Evolutionary conservation across 257 asterid species (phyloP), one percentile per base, ranked within the genome.

Genomic region (Pogostemon cablin): DNA sequence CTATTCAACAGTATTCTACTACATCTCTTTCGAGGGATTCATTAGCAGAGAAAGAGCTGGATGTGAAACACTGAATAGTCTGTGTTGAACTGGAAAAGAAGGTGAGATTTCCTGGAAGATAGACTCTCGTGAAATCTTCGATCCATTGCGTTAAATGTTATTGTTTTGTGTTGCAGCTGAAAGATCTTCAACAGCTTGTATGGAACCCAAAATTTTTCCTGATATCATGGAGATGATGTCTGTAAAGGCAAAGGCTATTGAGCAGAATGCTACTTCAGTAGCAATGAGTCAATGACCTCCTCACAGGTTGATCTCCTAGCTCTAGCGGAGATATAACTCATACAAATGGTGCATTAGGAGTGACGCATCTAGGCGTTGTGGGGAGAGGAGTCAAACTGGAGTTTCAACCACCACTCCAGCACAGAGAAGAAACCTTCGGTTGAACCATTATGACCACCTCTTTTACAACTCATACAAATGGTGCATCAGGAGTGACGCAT

Each of bases 341-440:
- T 72, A 87, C 96, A 39, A 85, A 77, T 56, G 84, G 81, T 38
- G 63, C 81, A 49, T 57, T 91, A 52, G 91, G 75, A 62, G 95
- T 93, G 68, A 91, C 96, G 2, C 85, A 93, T 80, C 85, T 93
- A 59, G 99, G 99, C 3, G 95, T 93, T 5, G 99, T 93, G 71
- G 99, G 99, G 78, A 84, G 99, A 81, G 99, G 99, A 67, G 98
- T 91, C 40, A 93, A 93, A 81, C 87, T 98, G 41, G 96, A 87
- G 20, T 81, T 80, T 62, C 98, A 8, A 63, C 69, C 42, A 43
- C 3, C 85, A 80, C 66, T 74, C 90, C 62, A 71, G 74, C 78
- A 69, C 93, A 0, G 44, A 79, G 0, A 93, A 93, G 83, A 89
- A 83, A 61, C 95, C 95, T 75, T 68, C 86, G 43, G 32, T 70